These are phyloP conservation scores for Tetracentron sinense DNA, from an alignment of 164 flowering plant species.

Conservation along the genomic window DNA sequence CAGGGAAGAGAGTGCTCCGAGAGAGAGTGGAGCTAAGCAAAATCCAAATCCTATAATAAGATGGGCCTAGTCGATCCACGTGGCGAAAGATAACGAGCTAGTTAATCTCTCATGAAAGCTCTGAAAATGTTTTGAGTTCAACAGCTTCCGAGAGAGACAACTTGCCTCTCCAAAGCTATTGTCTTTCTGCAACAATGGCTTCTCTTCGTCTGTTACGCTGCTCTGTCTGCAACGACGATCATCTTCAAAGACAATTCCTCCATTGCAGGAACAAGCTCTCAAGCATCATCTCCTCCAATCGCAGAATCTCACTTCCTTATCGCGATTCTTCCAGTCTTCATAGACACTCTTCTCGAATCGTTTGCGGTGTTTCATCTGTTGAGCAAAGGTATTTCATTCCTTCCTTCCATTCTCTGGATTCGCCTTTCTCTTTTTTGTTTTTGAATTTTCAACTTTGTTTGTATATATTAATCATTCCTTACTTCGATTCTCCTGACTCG, in stretches of 20 bases:
- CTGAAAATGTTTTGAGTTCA: neutral
- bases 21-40: no score
- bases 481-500: no score
- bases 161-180: neutral
- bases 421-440: neutral
- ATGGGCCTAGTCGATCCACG: no score
- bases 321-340: neutral
- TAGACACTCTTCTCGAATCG: constrained; percentile 3
- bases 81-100: neutral
- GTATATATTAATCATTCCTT: no score
- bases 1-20: no score
- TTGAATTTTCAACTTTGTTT: neutral
- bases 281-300: constrained; percentile 2
- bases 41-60: no score
- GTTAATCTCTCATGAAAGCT: neutral
- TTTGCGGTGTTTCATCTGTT: constrained; percentile 24
- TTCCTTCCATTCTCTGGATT: neutral
- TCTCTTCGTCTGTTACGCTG: constrained; percentile 23
- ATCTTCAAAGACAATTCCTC: neutral
- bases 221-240: neutral
- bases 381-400: constrained; percentile 22
- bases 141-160: neutral
- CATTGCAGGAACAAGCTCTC: constrained; percentile 11
- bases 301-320: constrained; percentile 12
- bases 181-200: constrained; percentile 10